Conservation (phyloP, 2,329 filamentous ascomycete genomes). For the Venturia oleaginea region DNA sequence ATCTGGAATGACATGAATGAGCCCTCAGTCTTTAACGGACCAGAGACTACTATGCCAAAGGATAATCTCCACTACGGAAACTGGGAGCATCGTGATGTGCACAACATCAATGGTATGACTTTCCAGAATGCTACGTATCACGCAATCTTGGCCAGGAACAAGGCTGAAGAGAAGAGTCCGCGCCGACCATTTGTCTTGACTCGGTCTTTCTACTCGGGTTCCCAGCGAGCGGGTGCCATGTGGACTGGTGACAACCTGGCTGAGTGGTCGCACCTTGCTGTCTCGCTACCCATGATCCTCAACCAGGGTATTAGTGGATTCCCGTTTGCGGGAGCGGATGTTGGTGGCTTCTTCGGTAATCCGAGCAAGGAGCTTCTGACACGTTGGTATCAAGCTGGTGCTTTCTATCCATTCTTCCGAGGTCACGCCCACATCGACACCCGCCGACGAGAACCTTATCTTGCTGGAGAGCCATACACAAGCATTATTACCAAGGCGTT, state of each 20-base stretch:
- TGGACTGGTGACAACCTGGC: constrained; percentile 99
- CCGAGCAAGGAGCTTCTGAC: constrained; percentile 84
- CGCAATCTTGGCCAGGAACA: constrained; percentile 65
- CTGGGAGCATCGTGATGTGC: constrained; percentile 95
- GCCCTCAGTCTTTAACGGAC: constrained; percentile 96
- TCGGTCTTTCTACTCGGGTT: constrained; percentile 83
- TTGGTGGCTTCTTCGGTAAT: constrained; percentile 97
- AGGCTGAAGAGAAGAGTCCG: constrained; percentile 62
- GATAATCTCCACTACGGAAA: constrained; percentile 86
- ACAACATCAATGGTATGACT: constrained; percentile 92
- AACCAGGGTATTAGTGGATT: constrained; percentile 89
- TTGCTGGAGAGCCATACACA: constrained; percentile 75
- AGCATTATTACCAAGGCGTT: constrained; percentile 80
- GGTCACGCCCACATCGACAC: constrained; percentile 96
- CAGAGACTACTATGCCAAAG: constrained; percentile 97
- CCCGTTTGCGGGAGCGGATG: constrained; percentile 90
- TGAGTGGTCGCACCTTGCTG: constrained; percentile 82
- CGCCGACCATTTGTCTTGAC: constrained; percentile 88
- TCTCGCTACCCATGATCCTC: constrained; percentile 84
- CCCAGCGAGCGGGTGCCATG: constrained; percentile 86
- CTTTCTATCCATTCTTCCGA: constrained; percentile 97
- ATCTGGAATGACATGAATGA: constrained; percentile 99
- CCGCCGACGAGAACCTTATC: constrained; percentile 85
- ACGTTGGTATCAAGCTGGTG: constrained; percentile 93
- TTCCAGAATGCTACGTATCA: constrained; percentile 91